Percentiles rank a stretch among this genome's conserved stretches.
These are phyloP conservation scores for Cystoderma amianthinum DNA, from an alignment of 768 basidiomycete genomes.

Conservation along the genomic window DNA sequence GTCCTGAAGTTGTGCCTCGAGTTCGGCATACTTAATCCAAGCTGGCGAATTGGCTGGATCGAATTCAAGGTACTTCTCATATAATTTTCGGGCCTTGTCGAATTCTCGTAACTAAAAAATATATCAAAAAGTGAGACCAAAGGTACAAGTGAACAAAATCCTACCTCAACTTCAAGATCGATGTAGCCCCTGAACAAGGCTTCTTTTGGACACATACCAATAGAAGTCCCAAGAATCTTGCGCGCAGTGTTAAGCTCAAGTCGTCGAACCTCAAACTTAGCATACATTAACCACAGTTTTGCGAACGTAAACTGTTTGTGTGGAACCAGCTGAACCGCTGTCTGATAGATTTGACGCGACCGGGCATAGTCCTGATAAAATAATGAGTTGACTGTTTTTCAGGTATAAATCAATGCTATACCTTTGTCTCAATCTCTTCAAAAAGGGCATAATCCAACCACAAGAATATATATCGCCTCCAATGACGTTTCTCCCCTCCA, in stretches of 20 bases:
- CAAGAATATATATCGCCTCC: slow-evolving; percentile 85
- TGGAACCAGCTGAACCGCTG: slow-evolving; percentile 81
- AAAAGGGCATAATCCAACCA: slow-evolving; percentile 97
- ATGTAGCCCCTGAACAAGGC: slow-evolving; percentile 95
- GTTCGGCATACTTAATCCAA: slow-evolving; percentile 95
- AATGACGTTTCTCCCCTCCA: slow-evolving; percentile 86
- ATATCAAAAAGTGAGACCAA: slow-evolving; percentile 2
- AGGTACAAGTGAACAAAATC: slow-evolving; percentile 10
- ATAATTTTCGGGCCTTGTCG: slow-evolving; percentile 84
- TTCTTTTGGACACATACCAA: slow-evolving; percentile 96
- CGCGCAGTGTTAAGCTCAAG: slow-evolving; percentile 79
- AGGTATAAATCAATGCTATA: slow-evolving; percentile 22
- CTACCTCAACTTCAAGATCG: slow-evolving; percentile 83
- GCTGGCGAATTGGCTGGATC: slow-evolving; percentile 88
- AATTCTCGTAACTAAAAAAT: slow-evolving; percentile 77
- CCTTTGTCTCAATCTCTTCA: slow-evolving; percentile 94
- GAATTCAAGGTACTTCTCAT: slow-evolving; percentile 94
- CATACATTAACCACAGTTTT: slow-evolving; percentile 91
- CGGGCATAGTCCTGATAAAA: slow-evolving; percentile 68
- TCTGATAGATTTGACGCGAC: slow-evolving; percentile 88
- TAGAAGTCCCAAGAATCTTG: slow-evolving; percentile 82
- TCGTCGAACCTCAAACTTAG: slow-evolving; percentile 85
- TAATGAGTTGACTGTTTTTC: not conserved
- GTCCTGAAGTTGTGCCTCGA: slow-evolving; percentile 85
- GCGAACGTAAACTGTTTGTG: slow-evolving; percentile 98